Evolutionary conservation across 441 rosid species (phyloP), one percentile per base, ranked within the genome.

Genomic region (Pelargonium australe): DNA sequence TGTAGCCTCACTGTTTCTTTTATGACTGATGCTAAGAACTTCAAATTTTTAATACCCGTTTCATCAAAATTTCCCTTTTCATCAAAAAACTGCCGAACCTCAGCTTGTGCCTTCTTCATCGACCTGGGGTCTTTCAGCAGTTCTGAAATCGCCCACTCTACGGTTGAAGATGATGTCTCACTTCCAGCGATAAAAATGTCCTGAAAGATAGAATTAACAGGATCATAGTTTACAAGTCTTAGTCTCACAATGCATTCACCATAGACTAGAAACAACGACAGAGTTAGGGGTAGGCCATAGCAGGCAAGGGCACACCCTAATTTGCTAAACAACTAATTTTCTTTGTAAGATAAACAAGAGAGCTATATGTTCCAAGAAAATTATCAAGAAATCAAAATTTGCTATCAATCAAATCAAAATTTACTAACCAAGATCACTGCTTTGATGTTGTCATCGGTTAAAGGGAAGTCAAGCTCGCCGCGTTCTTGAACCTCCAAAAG

Each of bases 341-440:
- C n/a, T n/a, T n/a, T n/a, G n/a, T n/a, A n/a, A n/a, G n/a, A n/a
- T n/a, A n/a, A n/a, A n/a, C n/a, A n/a, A n/a, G n/a, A n/a, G 23
- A 20, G 23, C 23, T 20, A 20, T 3, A 31, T 31, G 5, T 28
- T 28, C 31, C 3, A 28, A 28, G 31, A 28, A 28, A 28, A 28
- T 28, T 28, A 28, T 28, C 31, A 28, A 28, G 31, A 28, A 28
- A 1, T 28, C 31, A 28, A 28, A 28, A 28, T 28, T 28, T 28
- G 31, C 31, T 28, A 28, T 28, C 3, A 28, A 28, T 28, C 31
- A 28, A 28, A 28, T 28, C 31, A 28, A 1, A 2, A 44, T 20
- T 0, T 9, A 75, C 78, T 68, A 2, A 75, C 81, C 68, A 66
- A 6, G 44, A 74, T 64, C 3, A 78, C 76, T 2, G 78, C 76